Evolutionary conservation across 192 early-diverging fungal species (phyloP).

Genomic region (Coemansia sp.): DNA sequence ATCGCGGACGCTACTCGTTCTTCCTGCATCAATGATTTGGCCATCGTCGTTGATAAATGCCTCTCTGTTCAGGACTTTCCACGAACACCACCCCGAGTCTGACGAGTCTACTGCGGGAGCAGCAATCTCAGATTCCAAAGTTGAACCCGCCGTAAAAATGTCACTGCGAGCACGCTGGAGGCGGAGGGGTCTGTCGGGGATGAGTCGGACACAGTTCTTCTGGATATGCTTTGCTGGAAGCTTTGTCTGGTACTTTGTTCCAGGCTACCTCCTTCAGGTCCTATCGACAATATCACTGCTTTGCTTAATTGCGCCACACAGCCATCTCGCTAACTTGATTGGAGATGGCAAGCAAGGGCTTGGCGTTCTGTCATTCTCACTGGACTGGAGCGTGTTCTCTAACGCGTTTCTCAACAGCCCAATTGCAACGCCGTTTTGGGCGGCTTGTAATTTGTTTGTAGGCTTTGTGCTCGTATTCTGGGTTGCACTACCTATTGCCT

Average conservation of each 20-base stretch:
- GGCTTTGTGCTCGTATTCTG: conserved; percentile 76
- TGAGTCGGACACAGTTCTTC: conserved; percentile 59
- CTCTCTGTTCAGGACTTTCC: conserved; percentile 78
- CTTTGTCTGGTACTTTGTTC: conserved; percentile 65
- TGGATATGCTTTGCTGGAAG: conserved; percentile 54
- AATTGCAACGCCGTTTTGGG: conserved; percentile 78
- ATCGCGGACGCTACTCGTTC: conserved; percentile 76
- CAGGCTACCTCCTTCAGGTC: conserved; percentile 68
- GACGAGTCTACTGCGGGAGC: background rate
- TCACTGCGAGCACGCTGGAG: conserved; percentile 18
- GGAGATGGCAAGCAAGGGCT: conserved; percentile 64
- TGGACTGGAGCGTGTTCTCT: conserved; percentile 77
- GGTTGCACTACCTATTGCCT: conserved; percentile 73
- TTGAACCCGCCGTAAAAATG: background rate
- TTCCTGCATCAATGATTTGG: conserved; percentile 88
- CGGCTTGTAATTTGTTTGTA: conserved; percentile 70
- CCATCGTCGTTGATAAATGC: conserved; percentile 77
- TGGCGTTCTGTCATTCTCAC: conserved; percentile 68
- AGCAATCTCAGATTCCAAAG: background rate
- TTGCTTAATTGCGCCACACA: conserved; percentile 60
- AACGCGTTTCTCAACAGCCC: conserved; percentile 63
- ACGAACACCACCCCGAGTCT: conserved; percentile 55
- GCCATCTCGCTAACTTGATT: conserved; percentile 47
- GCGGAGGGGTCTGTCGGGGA: background rate
- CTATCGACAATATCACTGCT: conserved; percentile 68